phyloP scores from a whole-genome alignment of 306 rosid species.

The Cucumis melo region DNA sequence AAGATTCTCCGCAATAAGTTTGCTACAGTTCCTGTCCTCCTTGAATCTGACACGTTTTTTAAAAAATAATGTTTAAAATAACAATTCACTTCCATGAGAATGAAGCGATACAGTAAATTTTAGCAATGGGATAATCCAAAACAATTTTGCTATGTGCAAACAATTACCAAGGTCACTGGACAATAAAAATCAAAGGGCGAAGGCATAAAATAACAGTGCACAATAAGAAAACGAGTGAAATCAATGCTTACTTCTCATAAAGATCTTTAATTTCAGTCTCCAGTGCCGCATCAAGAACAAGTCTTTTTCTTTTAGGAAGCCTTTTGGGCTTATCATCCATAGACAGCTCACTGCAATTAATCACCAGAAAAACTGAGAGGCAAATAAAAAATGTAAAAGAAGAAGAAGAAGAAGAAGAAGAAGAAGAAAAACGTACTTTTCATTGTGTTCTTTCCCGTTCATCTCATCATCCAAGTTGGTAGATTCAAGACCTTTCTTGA shows the following conservation, averaged over 20 bases:
- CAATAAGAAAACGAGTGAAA: neutral
- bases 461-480: slow-evolving; percentile 20
- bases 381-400: no score
- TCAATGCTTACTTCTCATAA: slow-evolving; percentile 46
- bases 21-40: slow-evolving; percentile 49
- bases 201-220: neutral
- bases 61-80: neutral
- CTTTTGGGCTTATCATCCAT: slow-evolving; percentile 25
- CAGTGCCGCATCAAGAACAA: slow-evolving; percentile 45
- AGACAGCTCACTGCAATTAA: slow-evolving; percentile 33
- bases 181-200: neutral
- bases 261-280: slow-evolving; percentile 61
- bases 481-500: slow-evolving; percentile 24
- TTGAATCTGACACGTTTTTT: slow-evolving; percentile 36
- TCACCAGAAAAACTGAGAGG: slow-evolving; percentile 10
- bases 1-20: slow-evolving; percentile 50
- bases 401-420: no score
- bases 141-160: neutral
- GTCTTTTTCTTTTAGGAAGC: slow-evolving; percentile 39
- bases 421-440: slow-evolving; percentile 14
- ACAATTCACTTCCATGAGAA: neutral
- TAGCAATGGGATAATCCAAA: neutral
- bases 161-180: neutral
- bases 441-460: slow-evolving; percentile 18
- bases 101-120: neutral